Evolutionary conservation across 495 filamentous ascomycete genomes (phyloP).

Genomic region (Terfezia claveryi): DNA sequence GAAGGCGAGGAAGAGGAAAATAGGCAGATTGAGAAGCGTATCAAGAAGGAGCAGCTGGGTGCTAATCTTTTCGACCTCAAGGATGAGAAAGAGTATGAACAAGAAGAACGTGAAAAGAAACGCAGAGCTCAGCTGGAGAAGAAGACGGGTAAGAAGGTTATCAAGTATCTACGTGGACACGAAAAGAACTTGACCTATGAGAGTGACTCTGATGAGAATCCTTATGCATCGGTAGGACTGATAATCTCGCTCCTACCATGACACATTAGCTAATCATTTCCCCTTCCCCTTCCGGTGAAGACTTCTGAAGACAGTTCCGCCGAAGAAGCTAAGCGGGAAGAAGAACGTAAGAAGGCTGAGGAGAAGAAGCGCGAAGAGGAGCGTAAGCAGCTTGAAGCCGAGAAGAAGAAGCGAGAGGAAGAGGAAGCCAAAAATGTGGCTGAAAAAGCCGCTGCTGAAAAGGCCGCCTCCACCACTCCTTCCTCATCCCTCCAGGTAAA

Average conservation of each 20-base stretch:
- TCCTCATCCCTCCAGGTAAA: background rate
- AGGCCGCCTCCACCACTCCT: conserved; percentile 25
- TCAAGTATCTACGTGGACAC: conserved; percentile 57
- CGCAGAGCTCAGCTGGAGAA: conserved; percentile 43
- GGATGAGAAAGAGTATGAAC: conserved; percentile 67
- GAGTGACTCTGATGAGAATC: conserved; percentile 48
- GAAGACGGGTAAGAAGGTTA: conserved; percentile 48
- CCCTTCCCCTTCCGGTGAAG: conserved; percentile 14
- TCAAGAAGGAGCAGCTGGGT: conserved; percentile 68
- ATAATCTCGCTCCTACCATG: background rate
- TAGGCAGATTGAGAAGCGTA: conserved; percentile 60
- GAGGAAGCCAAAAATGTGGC: conserved; percentile 8
- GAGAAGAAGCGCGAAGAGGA: conserved; percentile 8
- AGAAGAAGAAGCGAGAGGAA: conserved; percentile 8
- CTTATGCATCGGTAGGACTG: conserved; percentile 37
- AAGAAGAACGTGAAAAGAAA: conserved; percentile 48
- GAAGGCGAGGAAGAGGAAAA: conserved; percentile 62
- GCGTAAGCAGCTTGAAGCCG: conserved; percentile 15
- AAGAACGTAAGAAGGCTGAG: conserved; percentile 31
- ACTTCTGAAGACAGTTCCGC: conserved; percentile 35
- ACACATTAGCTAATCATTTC: conserved; percentile 6
- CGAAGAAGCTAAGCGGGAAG: conserved; percentile 49
- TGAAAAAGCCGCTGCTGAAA: conserved; percentile 27
- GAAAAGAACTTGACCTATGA: conserved; percentile 76
- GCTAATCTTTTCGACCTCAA: conserved; percentile 73